Conservation (phyloP, 441 rosid species). For the Adansonia rubrostipa region DNA sequence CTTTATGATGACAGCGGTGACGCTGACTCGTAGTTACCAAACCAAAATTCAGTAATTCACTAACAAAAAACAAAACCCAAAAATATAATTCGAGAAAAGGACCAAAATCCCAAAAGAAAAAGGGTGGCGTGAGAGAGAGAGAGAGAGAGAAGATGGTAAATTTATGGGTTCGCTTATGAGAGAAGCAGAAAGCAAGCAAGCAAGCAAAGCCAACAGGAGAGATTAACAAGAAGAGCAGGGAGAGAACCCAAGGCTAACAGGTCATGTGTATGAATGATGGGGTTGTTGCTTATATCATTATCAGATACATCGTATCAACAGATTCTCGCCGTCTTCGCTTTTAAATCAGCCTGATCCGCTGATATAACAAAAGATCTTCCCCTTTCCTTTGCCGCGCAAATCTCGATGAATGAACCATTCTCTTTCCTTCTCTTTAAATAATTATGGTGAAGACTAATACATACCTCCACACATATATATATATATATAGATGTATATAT, state of each 20-base stretch:
- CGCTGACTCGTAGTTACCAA: not conserved
- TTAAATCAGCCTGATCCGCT: constrained; percentile 43
- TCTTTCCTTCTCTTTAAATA: not conserved
- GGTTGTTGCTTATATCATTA: constrained; percentile 4
- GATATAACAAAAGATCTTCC: constrained; percentile 28
- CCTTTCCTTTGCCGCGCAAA: constrained; percentile 35
- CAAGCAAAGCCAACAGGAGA: not conserved
- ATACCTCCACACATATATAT: too few species aligned
- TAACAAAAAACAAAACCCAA: constrained; percentile 31
- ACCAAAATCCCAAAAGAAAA: constrained; percentile 23
- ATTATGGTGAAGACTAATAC: too few species aligned
- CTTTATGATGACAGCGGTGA: constrained; percentile 40
- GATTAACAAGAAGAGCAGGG: not conserved
- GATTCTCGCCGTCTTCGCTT: constrained; percentile 83
- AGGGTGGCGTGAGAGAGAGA: constrained; percentile 6
- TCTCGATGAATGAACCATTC: constrained; percentile 36
- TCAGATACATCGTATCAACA: constrained; percentile 38
- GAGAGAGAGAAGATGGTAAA: not conserved
- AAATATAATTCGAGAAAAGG: constrained; percentile 15
- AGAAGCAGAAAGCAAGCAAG: not conserved
- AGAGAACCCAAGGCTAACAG: not conserved
- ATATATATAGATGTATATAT: too few species aligned
- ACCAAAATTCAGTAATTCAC: constrained; percentile 4
- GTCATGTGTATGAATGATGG: constrained; percentile 13
- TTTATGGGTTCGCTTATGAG: not conserved